phyloP scores from a whole-genome alignment of 2,329 filamentous ascomycete species.

The Botrytis aclada region DNA sequence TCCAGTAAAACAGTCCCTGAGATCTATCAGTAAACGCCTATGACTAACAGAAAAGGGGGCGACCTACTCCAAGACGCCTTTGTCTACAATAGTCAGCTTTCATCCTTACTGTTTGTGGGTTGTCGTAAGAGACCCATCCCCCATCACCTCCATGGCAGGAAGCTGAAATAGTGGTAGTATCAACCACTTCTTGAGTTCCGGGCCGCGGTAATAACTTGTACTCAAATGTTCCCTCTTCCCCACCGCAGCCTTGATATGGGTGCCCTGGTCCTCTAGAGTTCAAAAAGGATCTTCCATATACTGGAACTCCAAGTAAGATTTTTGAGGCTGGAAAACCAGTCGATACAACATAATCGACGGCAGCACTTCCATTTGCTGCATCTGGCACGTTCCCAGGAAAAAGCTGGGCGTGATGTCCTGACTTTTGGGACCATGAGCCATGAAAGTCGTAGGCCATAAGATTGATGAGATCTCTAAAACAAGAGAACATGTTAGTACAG shows the following conservation, averaged over 20 bases:
- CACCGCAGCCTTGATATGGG: conserved; percentile 51
- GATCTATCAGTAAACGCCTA: neutral
- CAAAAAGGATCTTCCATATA: conserved; percentile 73
- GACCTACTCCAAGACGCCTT: conserved; percentile 59
- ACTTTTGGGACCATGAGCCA: conserved; percentile 64
- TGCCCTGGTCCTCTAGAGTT: conserved; percentile 64
- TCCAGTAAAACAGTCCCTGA: conserved; percentile 78
- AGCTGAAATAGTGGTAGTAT: conserved; percentile 65
- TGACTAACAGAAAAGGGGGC: neutral
- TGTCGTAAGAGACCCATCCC: conserved; percentile 79
- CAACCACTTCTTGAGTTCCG: conserved; percentile 62
- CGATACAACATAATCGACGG: conserved; percentile 61
- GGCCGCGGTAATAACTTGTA: conserved; percentile 65
- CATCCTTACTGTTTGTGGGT: conserved; percentile 68
- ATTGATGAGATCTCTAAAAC: conserved; percentile 61
- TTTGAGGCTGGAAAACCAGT: conserved; percentile 67
- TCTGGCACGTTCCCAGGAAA: conserved; percentile 53
- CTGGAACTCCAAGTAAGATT: conserved; percentile 72
- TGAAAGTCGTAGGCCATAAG: conserved; percentile 79
- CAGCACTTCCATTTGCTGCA: conserved; percentile 63
- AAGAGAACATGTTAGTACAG: neutral
- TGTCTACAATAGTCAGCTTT: conserved; percentile 73
- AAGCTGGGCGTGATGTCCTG: conserved; percentile 75
- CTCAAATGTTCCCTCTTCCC: conserved; percentile 69
- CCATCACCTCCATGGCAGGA: conserved; percentile 71